phyloP scores from a whole-genome alignment of 2,329 filamentous ascomycete species.

The Clonostachys chloroleuca region DNA sequence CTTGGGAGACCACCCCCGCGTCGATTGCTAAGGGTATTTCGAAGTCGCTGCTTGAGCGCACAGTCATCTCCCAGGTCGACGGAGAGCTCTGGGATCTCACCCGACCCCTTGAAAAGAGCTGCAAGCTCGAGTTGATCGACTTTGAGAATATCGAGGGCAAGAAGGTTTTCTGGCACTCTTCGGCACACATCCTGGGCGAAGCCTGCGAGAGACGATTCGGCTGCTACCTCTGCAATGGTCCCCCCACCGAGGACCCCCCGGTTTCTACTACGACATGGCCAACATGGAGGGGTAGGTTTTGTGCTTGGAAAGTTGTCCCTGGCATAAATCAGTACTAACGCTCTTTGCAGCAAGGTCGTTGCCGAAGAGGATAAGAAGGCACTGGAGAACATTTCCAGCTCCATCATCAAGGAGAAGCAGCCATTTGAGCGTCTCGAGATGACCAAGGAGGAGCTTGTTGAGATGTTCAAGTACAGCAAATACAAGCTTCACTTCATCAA shows the following conservation, averaged over 20 bases:
- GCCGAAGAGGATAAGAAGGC: constrained; percentile 83
- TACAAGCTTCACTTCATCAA: constrained; percentile 98
- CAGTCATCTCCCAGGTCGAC: constrained; percentile 81
- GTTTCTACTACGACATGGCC: constrained; percentile 98
- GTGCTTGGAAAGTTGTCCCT: neutral
- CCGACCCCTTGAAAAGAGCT: constrained; percentile 82
- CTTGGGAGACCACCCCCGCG: constrained; percentile 88
- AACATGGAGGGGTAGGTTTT: constrained; percentile 31
- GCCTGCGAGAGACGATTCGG: constrained; percentile 87
- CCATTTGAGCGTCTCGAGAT: constrained; percentile 86
- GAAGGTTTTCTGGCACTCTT: constrained; percentile 97
- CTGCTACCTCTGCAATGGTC: constrained; percentile 89
- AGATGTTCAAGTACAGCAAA: constrained; percentile 96
- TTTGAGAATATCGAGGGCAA: constrained; percentile 70
- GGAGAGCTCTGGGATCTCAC: constrained; percentile 89
- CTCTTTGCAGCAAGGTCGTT: constrained; percentile 60
- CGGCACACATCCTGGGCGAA: constrained; percentile 93
- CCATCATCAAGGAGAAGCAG: constrained; percentile 95
- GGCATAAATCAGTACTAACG: constrained; percentile 8
- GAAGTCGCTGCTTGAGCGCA: constrained; percentile 82
- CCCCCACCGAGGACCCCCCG: constrained; percentile 73
- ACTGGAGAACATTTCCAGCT: constrained; percentile 73
- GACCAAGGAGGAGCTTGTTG: constrained; percentile 84
- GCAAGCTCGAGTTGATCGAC: constrained; percentile 77
- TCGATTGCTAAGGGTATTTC: constrained; percentile 74